Conservation (phyloP, 192 early-diverging fungal genomes). For the Coemansia umbellata region DNA sequence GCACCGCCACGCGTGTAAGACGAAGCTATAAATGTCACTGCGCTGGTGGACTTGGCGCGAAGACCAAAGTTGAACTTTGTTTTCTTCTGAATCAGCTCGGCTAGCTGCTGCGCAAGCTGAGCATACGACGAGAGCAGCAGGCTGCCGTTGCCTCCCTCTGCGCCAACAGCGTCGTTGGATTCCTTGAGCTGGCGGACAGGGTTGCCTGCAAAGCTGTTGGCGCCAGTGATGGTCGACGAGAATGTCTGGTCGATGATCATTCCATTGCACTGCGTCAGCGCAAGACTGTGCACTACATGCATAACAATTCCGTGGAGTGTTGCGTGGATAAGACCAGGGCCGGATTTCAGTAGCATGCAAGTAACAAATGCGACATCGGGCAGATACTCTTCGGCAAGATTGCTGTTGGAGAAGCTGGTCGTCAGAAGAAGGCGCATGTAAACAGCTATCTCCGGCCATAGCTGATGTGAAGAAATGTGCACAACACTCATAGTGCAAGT, state of each 20-base stretch:
- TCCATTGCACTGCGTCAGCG: slow-evolving; percentile 77
- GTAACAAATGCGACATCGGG: slow-evolving; percentile 87
- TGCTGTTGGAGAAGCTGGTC: slow-evolving; percentile 81
- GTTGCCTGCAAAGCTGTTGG: slow-evolving; percentile 60
- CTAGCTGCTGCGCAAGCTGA: slow-evolving; percentile 55
- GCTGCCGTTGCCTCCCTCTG: slow-evolving; percentile 16
- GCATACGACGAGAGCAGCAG: slow-evolving; percentile 58
- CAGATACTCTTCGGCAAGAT: slow-evolving; percentile 70
- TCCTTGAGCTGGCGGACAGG: slow-evolving; percentile 51
- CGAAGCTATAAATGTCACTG: slow-evolving; percentile 50
- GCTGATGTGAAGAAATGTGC: slow-evolving; percentile 73
- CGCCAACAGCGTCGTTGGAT: neutral
- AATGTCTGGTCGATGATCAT: slow-evolving; percentile 77
- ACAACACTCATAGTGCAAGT: slow-evolving; percentile 71
- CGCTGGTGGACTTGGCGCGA: slow-evolving; percentile 49
- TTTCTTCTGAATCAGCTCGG: slow-evolving; percentile 44
- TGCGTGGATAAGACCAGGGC: slow-evolving; percentile 76
- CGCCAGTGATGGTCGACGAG: slow-evolving; percentile 64
- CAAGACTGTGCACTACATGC: slow-evolving; percentile 83
- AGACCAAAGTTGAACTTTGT: slow-evolving; percentile 50
- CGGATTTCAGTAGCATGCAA: slow-evolving; percentile 78
- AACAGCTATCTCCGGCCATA: slow-evolving; percentile 92
- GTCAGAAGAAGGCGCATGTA: slow-evolving; percentile 85
- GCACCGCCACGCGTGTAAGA: slow-evolving; percentile 51
- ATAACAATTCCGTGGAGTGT: slow-evolving; percentile 94